Evolutionary conservation across 257 asterid species (phyloP).

Genomic region (Catharanthus roseus): DNA sequence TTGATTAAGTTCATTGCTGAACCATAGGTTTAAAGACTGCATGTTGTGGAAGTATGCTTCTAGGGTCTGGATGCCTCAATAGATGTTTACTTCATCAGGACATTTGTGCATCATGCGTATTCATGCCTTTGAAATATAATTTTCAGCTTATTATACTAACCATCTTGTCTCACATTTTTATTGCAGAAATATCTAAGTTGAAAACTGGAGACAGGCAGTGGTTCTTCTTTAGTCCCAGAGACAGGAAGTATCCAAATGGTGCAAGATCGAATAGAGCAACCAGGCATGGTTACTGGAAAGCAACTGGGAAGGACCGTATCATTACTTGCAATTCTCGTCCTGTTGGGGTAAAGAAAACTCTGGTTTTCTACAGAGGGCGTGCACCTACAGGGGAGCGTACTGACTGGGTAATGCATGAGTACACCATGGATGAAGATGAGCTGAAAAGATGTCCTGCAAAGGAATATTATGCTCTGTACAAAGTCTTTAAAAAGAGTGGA

Average conservation of each 20-base stretch:
- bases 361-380: slow-evolving; percentile 83
- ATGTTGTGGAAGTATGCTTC: neutral
- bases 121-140: neutral
- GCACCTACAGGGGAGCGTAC: slow-evolving; percentile 89
- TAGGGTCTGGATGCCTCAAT: too few species aligned
- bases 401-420: slow-evolving; percentile 99
- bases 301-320: slow-evolving; percentile 82
- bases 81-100: neutral
- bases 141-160: slow-evolving; percentile 13
- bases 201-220: slow-evolving; percentile 89
- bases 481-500: slow-evolving; percentile 90
- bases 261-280: slow-evolving; percentile 80
- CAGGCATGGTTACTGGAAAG: slow-evolving; percentile 89
- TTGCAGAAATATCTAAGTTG: slow-evolving; percentile 71
- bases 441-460: slow-evolving; percentile 50
- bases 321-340: slow-evolving; percentile 55
- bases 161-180: slow-evolving; percentile 11
- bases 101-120: neutral
- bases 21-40: neutral
- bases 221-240: slow-evolving; percentile 92
- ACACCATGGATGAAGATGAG: slow-evolving; percentile 79
- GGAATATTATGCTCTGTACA: slow-evolving; percentile 79
- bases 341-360: slow-evolving; percentile 85
- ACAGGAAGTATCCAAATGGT: slow-evolving; percentile 83
- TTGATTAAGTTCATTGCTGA: neutral